Percentiles rank a stretch among this genome's conserved stretches.
phyloP scores from a whole-genome alignment of 805 yeast genomes.

The Wickerhamiella dianesei region DNA sequence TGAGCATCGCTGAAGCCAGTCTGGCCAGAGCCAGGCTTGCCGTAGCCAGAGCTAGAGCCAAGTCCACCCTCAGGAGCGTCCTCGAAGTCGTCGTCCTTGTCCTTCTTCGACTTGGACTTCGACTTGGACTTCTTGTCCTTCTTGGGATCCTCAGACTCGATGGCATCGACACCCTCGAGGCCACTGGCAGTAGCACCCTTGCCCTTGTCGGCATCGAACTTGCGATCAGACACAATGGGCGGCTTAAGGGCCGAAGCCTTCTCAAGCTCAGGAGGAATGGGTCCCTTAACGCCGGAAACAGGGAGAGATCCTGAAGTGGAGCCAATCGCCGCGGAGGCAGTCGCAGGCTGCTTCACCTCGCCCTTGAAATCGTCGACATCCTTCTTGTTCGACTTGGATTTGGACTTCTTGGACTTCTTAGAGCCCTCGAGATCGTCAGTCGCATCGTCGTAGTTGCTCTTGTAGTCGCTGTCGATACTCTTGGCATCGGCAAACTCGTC shows the following conservation, averaged over 20 bases:
- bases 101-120: background rate
- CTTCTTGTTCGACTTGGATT: background rate
- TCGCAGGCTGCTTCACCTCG: background rate
- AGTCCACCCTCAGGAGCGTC: background rate
- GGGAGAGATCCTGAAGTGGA: background rate
- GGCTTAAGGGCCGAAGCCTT: background rate
- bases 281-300: background rate
- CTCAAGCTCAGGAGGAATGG: background rate
- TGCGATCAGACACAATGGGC: background rate
- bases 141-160: background rate
- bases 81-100: background rate
- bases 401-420: background rate
- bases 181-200: background rate
- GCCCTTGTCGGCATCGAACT: background rate
- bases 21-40: no score
- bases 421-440: conserved; percentile 7
- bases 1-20: no score
- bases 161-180: background rate
- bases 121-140: background rate
- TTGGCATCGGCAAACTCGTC: background rate
- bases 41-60: no score
- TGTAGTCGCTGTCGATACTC: background rate
- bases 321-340: background rate
- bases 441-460: conserved; percentile 2
- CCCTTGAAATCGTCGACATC: background rate